Percentiles rank a stretch among this genome's conserved stretches.
Evolutionary conservation across 176 grass and related monocot genomes (phyloP).

Genomic region (Themeda triandra): DNA sequence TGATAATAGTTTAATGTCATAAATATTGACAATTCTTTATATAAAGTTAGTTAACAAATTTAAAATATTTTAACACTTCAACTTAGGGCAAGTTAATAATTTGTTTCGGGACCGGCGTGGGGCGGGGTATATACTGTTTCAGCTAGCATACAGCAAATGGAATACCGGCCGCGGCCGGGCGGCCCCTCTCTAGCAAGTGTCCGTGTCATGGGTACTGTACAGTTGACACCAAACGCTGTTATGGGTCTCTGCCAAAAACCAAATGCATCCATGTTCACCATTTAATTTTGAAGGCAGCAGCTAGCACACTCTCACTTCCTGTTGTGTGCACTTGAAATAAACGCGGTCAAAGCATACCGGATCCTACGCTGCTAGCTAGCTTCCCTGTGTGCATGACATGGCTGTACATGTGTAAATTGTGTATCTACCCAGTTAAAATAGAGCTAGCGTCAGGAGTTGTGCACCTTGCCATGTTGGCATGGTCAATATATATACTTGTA

Average conservation of each 20-base stretch:
- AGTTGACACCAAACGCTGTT: slow-evolving; percentile 23
- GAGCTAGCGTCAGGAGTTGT: too few relatives aligned
- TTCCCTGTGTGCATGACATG: too few relatives aligned
- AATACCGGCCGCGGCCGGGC: too few relatives aligned
- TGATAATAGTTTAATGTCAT: too few relatives aligned
- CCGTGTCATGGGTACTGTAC: neutral
- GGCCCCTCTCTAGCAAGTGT: neutral
- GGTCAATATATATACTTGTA: too few relatives aligned
- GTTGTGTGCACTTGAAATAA: neutral
- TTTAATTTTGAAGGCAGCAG: neutral
- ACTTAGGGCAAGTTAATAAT: neutral
- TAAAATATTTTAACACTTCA: neutral
- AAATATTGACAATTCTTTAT: neutral
- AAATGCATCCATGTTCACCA: slow-evolving; percentile 3
- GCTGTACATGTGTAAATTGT: too few relatives aligned
- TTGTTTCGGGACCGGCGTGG: neutral
- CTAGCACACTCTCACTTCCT: neutral
- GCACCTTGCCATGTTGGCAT: too few relatives aligned
- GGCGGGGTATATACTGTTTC: neutral
- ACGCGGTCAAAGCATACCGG: slow-evolving; percentile 11
- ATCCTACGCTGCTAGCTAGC: neutral
- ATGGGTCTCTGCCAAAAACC: neutral
- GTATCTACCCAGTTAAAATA: neutral
- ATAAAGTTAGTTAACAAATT: neutral
- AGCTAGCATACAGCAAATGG: neutral